Conservation (phyloP, 2,329 filamentous ascomycete genomes). For the Alternaria brassicae region DNA sequence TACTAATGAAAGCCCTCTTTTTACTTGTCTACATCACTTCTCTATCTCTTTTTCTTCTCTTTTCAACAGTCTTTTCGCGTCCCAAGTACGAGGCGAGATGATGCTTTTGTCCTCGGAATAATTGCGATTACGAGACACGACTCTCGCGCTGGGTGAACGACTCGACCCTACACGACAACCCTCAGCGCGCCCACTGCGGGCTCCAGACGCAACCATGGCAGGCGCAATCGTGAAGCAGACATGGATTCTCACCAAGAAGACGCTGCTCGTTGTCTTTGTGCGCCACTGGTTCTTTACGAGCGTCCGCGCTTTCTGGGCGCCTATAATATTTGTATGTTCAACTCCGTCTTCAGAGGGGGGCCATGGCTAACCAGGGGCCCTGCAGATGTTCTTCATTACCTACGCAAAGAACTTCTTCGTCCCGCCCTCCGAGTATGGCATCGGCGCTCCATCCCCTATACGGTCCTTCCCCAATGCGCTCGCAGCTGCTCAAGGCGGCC, state of each 20-base stretch:
- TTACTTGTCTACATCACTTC: neutral
- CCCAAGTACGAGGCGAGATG: constrained; percentile 5
- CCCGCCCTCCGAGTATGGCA: constrained; percentile 76
- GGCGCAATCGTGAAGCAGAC: constrained; percentile 57
- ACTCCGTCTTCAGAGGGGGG: neutral
- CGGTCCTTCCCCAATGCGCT: constrained; percentile 71
- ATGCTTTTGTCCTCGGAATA: constrained; percentile 10
- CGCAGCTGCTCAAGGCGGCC: constrained; percentile 61
- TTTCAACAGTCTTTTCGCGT: constrained; percentile 5
- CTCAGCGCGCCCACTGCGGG: constrained; percentile 23
- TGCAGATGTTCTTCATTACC: constrained; percentile 58
- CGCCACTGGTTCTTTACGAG: constrained; percentile 63
- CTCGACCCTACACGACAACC: neutral
- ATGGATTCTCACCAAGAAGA: constrained; percentile 65
- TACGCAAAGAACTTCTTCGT: constrained; percentile 86
- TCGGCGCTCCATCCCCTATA: constrained; percentile 68
- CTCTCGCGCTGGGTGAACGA: neutral
- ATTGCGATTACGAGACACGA: neutral
- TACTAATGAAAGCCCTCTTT: constrained; percentile 2
- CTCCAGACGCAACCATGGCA: constrained; percentile 28
- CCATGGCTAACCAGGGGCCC: constrained; percentile 16
- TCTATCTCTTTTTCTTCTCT: neutral
- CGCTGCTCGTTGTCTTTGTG: constrained; percentile 61
- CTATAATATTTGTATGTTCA: constrained; percentile 58
- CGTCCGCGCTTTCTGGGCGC: constrained; percentile 63